phyloP scores from a whole-genome alignment of 73 alveolate species.

The Uronychia binucleata region DNA sequence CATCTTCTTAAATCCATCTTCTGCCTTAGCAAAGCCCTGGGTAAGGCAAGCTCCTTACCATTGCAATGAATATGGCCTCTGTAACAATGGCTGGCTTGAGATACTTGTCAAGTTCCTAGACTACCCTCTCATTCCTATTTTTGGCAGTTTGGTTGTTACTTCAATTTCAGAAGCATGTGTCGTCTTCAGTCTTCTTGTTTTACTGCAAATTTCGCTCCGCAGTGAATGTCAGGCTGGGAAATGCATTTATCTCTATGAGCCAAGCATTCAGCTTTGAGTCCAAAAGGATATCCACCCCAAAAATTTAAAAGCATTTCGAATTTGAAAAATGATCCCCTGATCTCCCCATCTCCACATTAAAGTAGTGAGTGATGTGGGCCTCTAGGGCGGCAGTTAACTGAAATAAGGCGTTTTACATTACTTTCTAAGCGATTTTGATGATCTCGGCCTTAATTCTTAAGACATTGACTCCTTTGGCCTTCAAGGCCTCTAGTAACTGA shows the following conservation, averaged over 20 bases:
- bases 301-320: background rate
- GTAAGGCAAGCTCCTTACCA: background rate
- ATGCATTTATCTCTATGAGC: background rate
- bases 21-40: background rate
- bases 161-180: background rate
- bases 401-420: too few species aligned
- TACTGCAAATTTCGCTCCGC: background rate
- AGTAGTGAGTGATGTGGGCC: background rate
- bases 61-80: background rate
- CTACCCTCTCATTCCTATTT: background rate
- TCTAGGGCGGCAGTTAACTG: background rate
- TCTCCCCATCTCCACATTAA: background rate
- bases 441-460: background rate
- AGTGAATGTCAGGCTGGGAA: background rate
- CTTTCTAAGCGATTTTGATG: background rate
- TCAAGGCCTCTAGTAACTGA: background rate
- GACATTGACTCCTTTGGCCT: background rate
- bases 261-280: background rate
- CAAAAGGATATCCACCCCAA: background rate
- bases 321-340: background rate
- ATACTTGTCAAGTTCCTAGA: background rate
- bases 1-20: background rate
- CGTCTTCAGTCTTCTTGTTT: background rate
- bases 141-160: background rate
- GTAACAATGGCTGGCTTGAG: background rate